phyloP scores from a whole-genome alignment of 164 flowering plant genomes.

The Brasenia schreberi region DNA sequence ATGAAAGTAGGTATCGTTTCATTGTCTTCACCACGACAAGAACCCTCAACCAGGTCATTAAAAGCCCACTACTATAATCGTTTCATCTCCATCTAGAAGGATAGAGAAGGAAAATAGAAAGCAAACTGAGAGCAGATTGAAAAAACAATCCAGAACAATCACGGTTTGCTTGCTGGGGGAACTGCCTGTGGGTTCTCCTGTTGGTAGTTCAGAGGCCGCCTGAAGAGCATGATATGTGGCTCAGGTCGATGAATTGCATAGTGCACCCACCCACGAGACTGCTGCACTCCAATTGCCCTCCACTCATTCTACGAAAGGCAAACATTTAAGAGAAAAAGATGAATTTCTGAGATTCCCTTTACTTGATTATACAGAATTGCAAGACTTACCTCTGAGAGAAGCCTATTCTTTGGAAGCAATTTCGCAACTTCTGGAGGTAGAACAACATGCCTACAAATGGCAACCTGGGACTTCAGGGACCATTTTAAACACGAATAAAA shows the following conservation, averaged over 20 bases:
- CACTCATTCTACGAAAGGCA: conserved; percentile 49
- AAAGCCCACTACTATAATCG: background rate
- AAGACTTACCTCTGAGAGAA: conserved; percentile 56
- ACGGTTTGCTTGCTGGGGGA: background rate
- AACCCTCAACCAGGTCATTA: background rate
- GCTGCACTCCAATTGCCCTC: conserved; percentile 94
- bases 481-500: background rate
- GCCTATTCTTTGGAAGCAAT: conserved; percentile 76
- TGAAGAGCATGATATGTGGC: conserved; percentile 94
- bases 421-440: conserved; percentile 84
- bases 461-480: background rate
- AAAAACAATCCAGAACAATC: background rate
- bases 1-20: too few species aligned
- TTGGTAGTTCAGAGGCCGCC: conserved; percentile 84
- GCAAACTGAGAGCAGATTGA: background rate
- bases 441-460: conserved; percentile 28
- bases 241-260: conserved; percentile 92
- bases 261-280: conserved; percentile 93
- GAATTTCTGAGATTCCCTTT: background rate
- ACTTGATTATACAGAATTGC: background rate
- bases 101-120: background rate
- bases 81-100: background rate
- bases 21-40: too few species aligned
- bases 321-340: background rate
- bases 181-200: conserved; percentile 38